Base-by-base conservation (phyloP, 2,329 filamentous ascomycete genomes). In the Paraphaeosphaeria sporulosa region DNA sequence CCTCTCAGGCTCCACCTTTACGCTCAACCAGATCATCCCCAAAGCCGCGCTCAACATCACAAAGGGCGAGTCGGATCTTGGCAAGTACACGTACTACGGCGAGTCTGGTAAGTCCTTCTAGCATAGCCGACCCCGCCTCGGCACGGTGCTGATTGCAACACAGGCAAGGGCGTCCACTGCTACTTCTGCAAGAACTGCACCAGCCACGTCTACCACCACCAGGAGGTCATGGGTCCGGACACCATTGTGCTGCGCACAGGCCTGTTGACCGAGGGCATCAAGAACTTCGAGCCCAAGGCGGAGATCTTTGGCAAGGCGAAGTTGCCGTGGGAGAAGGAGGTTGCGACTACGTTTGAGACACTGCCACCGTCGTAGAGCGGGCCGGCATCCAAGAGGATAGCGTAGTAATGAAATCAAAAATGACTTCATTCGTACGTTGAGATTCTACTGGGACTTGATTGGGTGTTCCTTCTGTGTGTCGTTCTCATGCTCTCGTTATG, bases 131-230 rank as follows among this genome's bases (percentile, higher is more conserved):
- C 34, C 53, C 19, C 13, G 10, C 8, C 25, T 21, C 42, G 40
- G 36, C 12, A 44, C 36, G 6, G 43, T 32, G 47, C 61, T 43
- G 2, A n/a, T 19, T 6, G 2, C 4, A 27, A 67, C 7, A 23
- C 46, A 82, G 83, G 84, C 66, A 86, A 86, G 54, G 71, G 77
- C 7, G 84, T 86, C 34, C 76, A 86, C 74, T 87, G 85, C 80
- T 86, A 82, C 78, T 86, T 82, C 76, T 87, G 85, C 78, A 79
- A 81, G 48, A 85, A 83, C 67, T 87, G 85, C 81, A 85, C 82
- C 8, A 70, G 79, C 3, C 84, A 85, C 69, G 78, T 83, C 32
- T 86, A 86, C 73, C 85, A 87, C 73, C 83, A 85, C 67, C 84
- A 86, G 66, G 79, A 81, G 46, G 80, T 82, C 50, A 76, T 84